Conservation (phyloP, 2,329 filamentous ascomycete species). For the Penicillium polonicum region DNA sequence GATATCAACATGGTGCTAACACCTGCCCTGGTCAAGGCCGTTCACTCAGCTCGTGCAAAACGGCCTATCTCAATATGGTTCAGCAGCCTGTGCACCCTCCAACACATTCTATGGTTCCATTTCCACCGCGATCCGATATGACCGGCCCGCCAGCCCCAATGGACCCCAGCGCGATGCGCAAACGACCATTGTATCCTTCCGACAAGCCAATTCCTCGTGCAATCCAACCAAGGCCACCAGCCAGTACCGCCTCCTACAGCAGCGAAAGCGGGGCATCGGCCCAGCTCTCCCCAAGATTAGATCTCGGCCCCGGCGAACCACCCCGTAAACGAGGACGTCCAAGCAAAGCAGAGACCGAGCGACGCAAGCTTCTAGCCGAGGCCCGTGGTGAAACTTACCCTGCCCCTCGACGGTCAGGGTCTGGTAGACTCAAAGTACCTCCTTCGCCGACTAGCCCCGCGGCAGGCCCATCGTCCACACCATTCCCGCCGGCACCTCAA, state of each 20-base stretch:
- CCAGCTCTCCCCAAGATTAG: constrained; percentile 37
- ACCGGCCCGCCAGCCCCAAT: constrained; percentile 21
- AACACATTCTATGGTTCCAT: constrained; percentile 16
- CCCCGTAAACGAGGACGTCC: constrained; percentile 45
- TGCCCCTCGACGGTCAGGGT: constrained; percentile 30
- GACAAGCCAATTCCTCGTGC: constrained; percentile 37
- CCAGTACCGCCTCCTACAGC: constrained; percentile 34
- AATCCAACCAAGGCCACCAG: constrained; percentile 42
- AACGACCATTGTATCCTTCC: constrained; percentile 33
- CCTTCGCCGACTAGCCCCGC: constrained; percentile 35
- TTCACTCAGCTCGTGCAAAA: constrained; percentile 40
- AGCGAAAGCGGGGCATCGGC: constrained; percentile 36
- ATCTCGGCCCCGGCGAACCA: constrained; percentile 32
- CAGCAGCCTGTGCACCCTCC: constrained; percentile 26
- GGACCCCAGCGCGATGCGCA: constrained; percentile 30
- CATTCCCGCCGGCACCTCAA: constrained; percentile 15
- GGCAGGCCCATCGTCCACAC: constrained; percentile 20
- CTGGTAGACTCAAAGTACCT: constrained; percentile 28
- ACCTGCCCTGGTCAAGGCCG: constrained; percentile 31
- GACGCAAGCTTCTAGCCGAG: constrained; percentile 39
- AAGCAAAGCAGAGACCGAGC: constrained; percentile 43
- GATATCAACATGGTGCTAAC: constrained; percentile 7
- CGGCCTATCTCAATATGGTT: constrained; percentile 37
- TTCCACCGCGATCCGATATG: constrained; percentile 26
- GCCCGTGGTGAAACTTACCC: constrained; percentile 42